Conservation (phyloP, 1,139 yeast genomes). For the Debaryomycetaceae sp. region DNA sequence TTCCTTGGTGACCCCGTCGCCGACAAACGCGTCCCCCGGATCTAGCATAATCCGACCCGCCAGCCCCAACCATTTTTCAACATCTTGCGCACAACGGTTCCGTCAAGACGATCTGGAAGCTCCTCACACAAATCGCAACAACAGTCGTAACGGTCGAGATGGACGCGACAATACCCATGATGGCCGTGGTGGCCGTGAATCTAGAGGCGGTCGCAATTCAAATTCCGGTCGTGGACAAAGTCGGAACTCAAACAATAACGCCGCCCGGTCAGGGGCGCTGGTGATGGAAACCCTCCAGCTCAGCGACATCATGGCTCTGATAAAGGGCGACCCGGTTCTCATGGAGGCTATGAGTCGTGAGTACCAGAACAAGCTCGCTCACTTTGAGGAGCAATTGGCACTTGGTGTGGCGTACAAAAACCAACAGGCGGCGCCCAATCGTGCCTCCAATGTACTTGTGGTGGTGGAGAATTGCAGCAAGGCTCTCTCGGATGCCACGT, state of each 20-base stretch:
- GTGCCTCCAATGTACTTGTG: conserved; percentile 8
- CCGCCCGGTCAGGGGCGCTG: too few relatives aligned
- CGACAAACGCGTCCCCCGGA: too few relatives aligned
- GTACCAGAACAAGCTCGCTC: conserved; percentile 18
- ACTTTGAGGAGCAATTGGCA: conserved; percentile 26
- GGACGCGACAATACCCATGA: conserved; percentile 2
- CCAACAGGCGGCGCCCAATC: conserved; percentile 8
- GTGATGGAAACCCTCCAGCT: conserved; percentile 6
- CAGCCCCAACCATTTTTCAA: too few relatives aligned
- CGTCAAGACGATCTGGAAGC: conserved; percentile 9
- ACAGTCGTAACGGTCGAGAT: neutral
- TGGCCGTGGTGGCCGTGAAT: too few relatives aligned
- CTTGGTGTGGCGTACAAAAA: conserved; percentile 17
- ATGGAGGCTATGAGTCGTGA: conserved; percentile 19
- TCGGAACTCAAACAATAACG: too few relatives aligned
- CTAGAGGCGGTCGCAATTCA: too few relatives aligned
- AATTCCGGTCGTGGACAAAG: too few relatives aligned
- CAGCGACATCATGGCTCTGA: conserved; percentile 1
- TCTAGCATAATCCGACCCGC: too few relatives aligned
- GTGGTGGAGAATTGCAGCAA: conserved; percentile 9
- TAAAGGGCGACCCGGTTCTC: conserved; percentile 20
- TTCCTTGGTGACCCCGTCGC: too few relatives aligned
- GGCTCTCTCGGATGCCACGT: conserved; percentile 25
- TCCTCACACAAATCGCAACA: conserved; percentile 6
- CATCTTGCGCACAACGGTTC: conserved; percentile 2